A percentile compares a stretch with the other conserved stretches of the same genome.
Evolutionary conservation across 164 flowering plant genomes (phyloP).

Genomic region (Nymphaea colorata): DNA sequence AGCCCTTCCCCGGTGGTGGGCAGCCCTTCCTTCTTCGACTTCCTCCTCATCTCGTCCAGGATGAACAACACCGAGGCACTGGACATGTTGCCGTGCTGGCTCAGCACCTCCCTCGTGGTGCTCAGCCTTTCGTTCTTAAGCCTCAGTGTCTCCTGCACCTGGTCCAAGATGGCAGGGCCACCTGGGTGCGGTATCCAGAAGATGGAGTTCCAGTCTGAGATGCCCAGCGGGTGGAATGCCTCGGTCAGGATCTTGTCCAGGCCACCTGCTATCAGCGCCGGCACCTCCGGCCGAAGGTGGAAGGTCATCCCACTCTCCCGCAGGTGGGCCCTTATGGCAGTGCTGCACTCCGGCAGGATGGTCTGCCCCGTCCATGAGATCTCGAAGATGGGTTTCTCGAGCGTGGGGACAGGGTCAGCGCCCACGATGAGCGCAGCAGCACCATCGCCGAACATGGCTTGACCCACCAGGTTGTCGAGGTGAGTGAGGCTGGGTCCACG

Average conservation of each 20-base stretch:
- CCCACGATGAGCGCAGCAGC: not conserved
- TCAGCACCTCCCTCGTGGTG: slow-evolving; percentile 2
- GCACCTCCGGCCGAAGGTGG: not conserved
- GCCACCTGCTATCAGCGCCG: not conserved
- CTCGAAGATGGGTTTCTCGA: not conserved
- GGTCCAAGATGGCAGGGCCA: slow-evolving; percentile 11
- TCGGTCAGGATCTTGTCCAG: not conserved
- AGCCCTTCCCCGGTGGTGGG: too few species aligned
- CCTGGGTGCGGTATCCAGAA: slow-evolving; percentile 7
- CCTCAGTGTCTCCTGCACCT: slow-evolving; percentile 1
- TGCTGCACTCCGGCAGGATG: not conserved
- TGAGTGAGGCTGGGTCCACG: not conserved
- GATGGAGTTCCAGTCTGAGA: slow-evolving; percentile 3
- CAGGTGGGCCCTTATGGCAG: not conserved
- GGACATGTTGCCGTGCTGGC: slow-evolving; percentile 13
- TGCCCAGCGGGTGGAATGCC: not conserved
- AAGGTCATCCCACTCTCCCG: not conserved
- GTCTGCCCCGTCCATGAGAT: not conserved
- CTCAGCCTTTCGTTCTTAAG: slow-evolving; percentile 2
- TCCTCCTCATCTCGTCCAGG: too few species aligned
- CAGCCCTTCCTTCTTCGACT: too few species aligned
- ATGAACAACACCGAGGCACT: slow-evolving; percentile 4
- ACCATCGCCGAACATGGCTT: slow-evolving; percentile 1
- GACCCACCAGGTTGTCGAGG: slow-evolving; percentile 1
- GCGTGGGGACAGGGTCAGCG: not conserved